Percentiles rank a stretch among this genome's conserved stretches.
Conservation (phyloP, 2,329 filamentous ascomycete genomes). For the Xylariomycetidae sp. region DNA sequence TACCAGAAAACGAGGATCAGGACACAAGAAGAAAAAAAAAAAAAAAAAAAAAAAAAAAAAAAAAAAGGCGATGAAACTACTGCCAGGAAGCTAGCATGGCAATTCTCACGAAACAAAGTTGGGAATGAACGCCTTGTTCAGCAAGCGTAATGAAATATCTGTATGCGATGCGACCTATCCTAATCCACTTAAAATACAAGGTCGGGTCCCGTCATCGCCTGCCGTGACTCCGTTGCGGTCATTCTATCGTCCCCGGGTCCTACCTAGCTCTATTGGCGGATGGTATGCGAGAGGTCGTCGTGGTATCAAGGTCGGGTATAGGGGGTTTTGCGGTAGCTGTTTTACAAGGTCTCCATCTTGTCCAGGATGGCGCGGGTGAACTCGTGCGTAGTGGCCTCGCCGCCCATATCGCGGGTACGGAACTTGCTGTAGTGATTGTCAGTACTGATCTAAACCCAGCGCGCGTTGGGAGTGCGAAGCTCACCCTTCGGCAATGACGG, state of each 20-base stretch:
- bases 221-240: constrained; percentile 25
- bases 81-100: no score
- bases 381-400: constrained; percentile 80
- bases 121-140: no score
- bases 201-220: constrained; percentile 20
- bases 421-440: constrained; percentile 56
- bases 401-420: constrained; percentile 95
- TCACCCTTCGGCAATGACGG: constrained; percentile 82
- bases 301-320: constrained; percentile 18
- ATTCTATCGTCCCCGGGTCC: constrained; percentile 21
- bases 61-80: no score
- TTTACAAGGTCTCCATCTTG: constrained; percentile 81
- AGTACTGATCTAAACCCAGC: no score
- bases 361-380: constrained; percentile 92
- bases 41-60: no score
- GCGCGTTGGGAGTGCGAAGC: constrained; percentile 30
- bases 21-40: no score
- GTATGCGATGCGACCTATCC: constrained; percentile 20
- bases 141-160: constrained; percentile 9
- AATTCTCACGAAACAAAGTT: no score
- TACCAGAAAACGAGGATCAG: no score
- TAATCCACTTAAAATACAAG: constrained; percentile 27
- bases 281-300: constrained; percentile 14
- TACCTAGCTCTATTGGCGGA: constrained; percentile 21
- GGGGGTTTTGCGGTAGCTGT: background rate